Evolutionary conservation across 106 monocot species (phyloP).

Genomic region (Dioscorea zingiberensis): DNA sequence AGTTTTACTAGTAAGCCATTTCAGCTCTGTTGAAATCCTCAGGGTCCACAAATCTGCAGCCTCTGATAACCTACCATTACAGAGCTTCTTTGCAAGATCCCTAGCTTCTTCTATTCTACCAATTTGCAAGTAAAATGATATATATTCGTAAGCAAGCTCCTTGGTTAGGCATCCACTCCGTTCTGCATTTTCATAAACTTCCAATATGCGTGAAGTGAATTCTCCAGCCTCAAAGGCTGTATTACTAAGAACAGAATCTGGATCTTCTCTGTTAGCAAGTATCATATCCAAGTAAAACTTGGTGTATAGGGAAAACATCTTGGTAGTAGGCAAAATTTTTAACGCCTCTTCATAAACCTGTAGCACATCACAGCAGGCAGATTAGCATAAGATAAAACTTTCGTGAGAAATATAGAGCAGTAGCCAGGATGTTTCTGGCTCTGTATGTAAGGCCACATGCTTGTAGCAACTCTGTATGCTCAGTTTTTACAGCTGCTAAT

Average conservation of each 20-base stretch:
- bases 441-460: too few relatives aligned
- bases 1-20: conserved; percentile 27
- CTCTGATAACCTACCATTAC: conserved; percentile 39
- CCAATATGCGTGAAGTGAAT: conserved; percentile 29
- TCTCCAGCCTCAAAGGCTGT: conserved; percentile 15
- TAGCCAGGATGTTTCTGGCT: too few relatives aligned
- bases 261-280: conserved; percentile 18
- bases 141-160: conserved; percentile 54
- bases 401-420: too few relatives aligned
- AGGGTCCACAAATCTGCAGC: conserved; percentile 42
- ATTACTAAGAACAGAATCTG: conserved; percentile 9
- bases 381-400: not conserved
- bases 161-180: conserved; percentile 36
- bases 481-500: too few relatives aligned
- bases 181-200: conserved; percentile 55
- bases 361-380: conserved; percentile 3
- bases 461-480: too few relatives aligned
- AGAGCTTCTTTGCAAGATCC: conserved; percentile 41
- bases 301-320: conserved; percentile 63
- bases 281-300: conserved; percentile 44
- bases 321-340: conserved; percentile 33
- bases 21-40: conserved; percentile 50
- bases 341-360: conserved; percentile 73
- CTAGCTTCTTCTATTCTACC: conserved; percentile 50
- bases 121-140: conserved; percentile 41